Evolutionary conservation across 257 asterid species (phyloP).

Genomic region (Petrea volubilis): DNA sequence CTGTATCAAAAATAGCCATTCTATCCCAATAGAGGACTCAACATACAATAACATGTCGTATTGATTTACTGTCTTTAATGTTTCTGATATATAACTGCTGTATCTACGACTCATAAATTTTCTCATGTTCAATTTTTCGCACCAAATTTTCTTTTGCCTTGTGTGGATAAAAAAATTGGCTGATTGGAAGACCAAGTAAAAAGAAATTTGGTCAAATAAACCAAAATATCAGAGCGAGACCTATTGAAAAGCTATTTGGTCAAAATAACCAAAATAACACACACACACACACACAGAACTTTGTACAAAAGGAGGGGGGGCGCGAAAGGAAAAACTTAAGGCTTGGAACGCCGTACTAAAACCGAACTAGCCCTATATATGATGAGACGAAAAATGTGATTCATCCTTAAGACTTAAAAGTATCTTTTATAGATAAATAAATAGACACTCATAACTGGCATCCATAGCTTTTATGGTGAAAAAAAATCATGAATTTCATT

Average conservation of each 20-base stretch:
- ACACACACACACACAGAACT: too few species aligned
- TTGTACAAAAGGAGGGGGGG: too few species aligned
- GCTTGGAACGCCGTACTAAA: too few species aligned
- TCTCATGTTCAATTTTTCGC: background rate
- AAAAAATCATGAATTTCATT: too few species aligned
- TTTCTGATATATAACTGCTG: background rate
- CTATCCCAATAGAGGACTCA: background rate
- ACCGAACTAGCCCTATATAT: too few species aligned
- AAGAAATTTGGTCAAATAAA: constrained; percentile 5
- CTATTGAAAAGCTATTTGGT: background rate
- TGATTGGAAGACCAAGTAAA: background rate
- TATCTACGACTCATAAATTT: background rate
- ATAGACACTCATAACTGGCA: too few species aligned
- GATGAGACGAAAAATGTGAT: too few species aligned
- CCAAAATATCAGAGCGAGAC: background rate
- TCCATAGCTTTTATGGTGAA: too few species aligned
- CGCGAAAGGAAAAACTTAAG: too few species aligned
- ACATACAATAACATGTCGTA: background rate
- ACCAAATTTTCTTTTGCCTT: background rate
- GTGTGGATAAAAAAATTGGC: background rate
- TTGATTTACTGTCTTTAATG: background rate
- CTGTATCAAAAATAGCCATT: background rate
- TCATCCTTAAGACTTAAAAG: too few species aligned
- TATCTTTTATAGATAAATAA: too few species aligned
- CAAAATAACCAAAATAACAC: too few species aligned